A percentile compares a stretch with the other conserved stretches of the same genome.
These are phyloP conservation scores for Nicotiana benthamiana DNA, from an alignment of 257 asterid species.

Conservation along the genomic window DNA sequence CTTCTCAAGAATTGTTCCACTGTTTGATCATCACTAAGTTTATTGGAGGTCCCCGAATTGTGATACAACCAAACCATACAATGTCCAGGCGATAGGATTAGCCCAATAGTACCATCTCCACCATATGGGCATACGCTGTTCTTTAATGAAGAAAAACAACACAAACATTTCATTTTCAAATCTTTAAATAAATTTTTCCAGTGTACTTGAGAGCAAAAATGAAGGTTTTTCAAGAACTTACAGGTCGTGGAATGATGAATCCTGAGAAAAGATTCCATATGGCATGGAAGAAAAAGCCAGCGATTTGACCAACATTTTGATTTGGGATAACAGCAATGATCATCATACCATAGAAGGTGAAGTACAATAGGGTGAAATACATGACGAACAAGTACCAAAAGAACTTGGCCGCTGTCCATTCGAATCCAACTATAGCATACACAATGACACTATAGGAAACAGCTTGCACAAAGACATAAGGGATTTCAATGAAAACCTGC, in stretches of 20 bases:
- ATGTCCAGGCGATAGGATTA: conserved; percentile 51
- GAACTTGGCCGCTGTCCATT: conserved; percentile 56
- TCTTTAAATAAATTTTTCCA: background rate
- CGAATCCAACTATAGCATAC: conserved; percentile 60
- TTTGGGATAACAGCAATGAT: conserved; percentile 67
- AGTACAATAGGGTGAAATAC: conserved; percentile 56
- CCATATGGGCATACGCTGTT: conserved; percentile 69
- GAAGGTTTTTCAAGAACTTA: conserved; percentile 23
- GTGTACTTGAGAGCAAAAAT: background rate
- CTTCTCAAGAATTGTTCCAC: conserved; percentile 40
- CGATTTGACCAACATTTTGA: conserved; percentile 49
- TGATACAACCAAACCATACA: conserved; percentile 52
- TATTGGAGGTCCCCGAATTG: conserved; percentile 49
- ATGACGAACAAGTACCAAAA: conserved; percentile 60
- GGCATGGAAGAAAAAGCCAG: conserved; percentile 43
- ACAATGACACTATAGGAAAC: conserved; percentile 41
- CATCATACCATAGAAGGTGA: conserved; percentile 74
- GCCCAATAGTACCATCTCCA: conserved; percentile 90
- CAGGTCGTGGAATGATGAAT: conserved; percentile 62
- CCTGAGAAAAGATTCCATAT: conserved; percentile 74
- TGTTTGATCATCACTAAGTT: conserved; percentile 2
- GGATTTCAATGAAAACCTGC: conserved; percentile 58
- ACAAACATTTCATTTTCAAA: background rate
- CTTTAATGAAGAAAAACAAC: background rate
- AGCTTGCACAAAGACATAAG: conserved; percentile 48